Evolutionary conservation across 2,329 filamentous ascomycete genomes (phyloP), one percentile per base, ranked within the genome.

Genomic region (Monosporascus sp.): DNA sequence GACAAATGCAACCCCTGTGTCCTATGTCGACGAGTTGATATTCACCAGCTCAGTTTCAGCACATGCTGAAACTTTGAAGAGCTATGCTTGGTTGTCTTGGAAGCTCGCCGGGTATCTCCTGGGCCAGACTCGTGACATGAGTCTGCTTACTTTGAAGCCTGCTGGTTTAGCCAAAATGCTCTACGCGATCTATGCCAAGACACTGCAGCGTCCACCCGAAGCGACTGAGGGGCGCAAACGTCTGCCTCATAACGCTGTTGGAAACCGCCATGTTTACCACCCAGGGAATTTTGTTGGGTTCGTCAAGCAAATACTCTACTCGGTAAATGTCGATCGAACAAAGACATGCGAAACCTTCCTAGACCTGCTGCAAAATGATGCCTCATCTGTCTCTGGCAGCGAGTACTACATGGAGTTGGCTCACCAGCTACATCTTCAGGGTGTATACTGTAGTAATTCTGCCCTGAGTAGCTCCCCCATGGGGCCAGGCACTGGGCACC

Each of bases 1-100:
- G 72, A 78, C 78, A 2, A 79, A 80, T 57, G 61, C 74, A 7
- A 76, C 72, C 15, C 60, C 65, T 3, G 62, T 69, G 5, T 74
- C 74, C 2, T 67, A 65, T 41, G 67, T 72, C 1, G 70, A 77
- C 48, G 74, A 77, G 50, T 48, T 73, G 1, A 54, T 74, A 5
- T 37, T 72, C 1, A 59, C 59, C 1, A 39, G 62, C 11, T 60
- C 63, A 49, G 46, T 52, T 15, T 39, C 59, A 6, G 31, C 50
- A 9, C 20, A 17, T 4, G 7, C 56, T 9, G 20, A 7, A 5
- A n/a, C 60, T 24, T 54, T 35, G 11, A 14, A 54, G 27, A 50
- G 64, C 3, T 60, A 64, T 20, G 65, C 63, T 31, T 57, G 63
- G 31, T 43, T 69, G 1, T 56, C 68, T 15, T 72, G 70, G 62